Conservation (phyloP, 2,329 filamentous ascomycete genomes). For the Dendryphion nanum region DNA sequence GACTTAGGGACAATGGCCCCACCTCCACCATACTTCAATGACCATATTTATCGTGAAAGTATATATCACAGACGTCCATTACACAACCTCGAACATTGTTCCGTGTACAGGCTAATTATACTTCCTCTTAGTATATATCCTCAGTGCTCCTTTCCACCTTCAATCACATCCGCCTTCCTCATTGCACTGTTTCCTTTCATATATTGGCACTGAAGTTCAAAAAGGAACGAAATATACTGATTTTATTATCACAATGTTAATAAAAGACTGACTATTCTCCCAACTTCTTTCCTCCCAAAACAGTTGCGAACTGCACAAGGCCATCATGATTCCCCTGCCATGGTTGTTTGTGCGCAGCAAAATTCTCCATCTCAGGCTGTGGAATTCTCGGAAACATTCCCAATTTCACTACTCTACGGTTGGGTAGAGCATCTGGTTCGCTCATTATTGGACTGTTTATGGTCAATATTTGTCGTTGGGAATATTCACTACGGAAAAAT, state of each 20-base stretch:
- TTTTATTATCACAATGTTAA: neutral
- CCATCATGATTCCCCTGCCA: constrained; percentile 45
- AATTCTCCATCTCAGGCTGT: constrained; percentile 46
- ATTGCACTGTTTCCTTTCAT: too few species aligned
- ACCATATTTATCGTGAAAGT: too few species aligned
- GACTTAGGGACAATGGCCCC: too few species aligned
- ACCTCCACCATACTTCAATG: too few species aligned
- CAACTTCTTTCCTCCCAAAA: constrained; percentile 39
- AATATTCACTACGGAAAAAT: neutral
- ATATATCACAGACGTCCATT: too few species aligned
- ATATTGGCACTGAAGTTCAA: too few species aligned
- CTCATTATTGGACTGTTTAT: constrained; percentile 49
- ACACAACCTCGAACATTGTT: too few species aligned
- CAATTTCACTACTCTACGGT: constrained; percentile 51
- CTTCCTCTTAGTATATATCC: too few species aligned
- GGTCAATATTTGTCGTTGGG: neutral
- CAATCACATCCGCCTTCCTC: too few species aligned
- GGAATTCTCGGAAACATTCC: constrained; percentile 52
- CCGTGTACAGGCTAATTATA: too few species aligned
- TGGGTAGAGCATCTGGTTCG: constrained; percentile 38
- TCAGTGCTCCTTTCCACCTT: too few species aligned
- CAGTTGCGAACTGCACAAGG: constrained; percentile 40
- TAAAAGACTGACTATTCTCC: too few species aligned
- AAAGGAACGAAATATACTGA: neutral
- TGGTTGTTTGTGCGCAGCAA: constrained; percentile 43